Conservation (phyloP, 2,329 filamentous ascomycete species). For the Leptographium flavum region DNA sequence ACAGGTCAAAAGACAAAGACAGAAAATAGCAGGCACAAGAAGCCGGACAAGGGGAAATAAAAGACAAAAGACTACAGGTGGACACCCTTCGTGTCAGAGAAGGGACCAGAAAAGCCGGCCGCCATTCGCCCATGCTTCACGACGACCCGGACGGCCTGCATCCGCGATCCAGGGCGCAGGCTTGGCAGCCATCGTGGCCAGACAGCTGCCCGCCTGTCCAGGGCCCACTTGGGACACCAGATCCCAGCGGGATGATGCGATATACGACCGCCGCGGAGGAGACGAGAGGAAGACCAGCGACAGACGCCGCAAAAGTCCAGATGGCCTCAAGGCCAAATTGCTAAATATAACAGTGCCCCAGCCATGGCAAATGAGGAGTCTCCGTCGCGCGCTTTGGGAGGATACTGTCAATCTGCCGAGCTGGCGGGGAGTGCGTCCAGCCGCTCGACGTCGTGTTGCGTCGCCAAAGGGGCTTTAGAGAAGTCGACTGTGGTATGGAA, state of each 20-base stretch:
- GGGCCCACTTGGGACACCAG: neutral
- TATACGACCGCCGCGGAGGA: neutral
- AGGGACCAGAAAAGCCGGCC: conserved; percentile 1
- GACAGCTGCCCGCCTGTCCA: neutral
- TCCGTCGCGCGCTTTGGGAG: neutral
- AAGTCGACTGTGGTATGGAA: conserved; percentile 16
- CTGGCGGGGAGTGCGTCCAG: neutral
- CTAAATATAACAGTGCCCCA: neutral
- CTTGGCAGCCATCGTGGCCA: neutral
- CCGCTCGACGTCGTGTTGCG: neutral
- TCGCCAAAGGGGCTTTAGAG: neutral
- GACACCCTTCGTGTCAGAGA: conserved; percentile 2
- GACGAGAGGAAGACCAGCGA: neutral
- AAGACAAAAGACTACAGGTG: neutral
- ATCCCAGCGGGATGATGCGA: neutral
- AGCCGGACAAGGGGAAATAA: conserved; percentile 1
- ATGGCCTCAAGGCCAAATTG: neutral
- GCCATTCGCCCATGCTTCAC: neutral
- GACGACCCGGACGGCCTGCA: neutral
- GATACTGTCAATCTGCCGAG: too few species aligned
- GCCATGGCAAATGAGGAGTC: neutral
- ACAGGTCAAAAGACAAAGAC: too few species aligned
- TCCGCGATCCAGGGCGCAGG: neutral
- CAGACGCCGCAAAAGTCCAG: neutral
- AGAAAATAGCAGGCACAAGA: conserved; percentile 2